These are phyloP conservation scores for Auriculariales sp. DNA, from an alignment of 768 basidiomycete species.

Conservation along the genomic window DNA sequence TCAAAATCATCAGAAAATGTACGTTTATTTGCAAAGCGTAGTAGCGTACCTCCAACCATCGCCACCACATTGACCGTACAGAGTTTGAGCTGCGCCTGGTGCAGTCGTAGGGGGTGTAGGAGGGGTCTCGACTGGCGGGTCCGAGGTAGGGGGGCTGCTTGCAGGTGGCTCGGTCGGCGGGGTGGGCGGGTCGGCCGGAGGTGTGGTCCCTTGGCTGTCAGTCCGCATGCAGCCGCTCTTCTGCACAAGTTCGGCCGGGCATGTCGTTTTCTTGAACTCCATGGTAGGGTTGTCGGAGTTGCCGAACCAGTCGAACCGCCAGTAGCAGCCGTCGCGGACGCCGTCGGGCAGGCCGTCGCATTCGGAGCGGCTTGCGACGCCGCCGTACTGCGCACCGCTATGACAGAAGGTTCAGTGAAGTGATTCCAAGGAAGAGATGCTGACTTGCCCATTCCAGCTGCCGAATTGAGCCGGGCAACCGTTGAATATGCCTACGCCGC, in stretches of 20 bases:
- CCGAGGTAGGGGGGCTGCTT: not conserved
- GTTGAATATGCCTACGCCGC: constrained; percentile 8
- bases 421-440: not conserved
- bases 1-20: too few relatives aligned
- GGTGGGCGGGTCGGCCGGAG: not conserved
- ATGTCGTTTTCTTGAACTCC: constrained; percentile 7
- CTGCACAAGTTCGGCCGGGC: constrained; percentile 5
- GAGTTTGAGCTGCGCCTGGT: too few relatives aligned
- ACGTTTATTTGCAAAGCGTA: too few relatives aligned
- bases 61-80: too few relatives aligned
- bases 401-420: not conserved
- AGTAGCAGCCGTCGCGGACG: constrained; percentile 8
- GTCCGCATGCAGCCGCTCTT: constrained; percentile 6
- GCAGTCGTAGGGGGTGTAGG: too few relatives aligned
- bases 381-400: constrained; percentile 8
- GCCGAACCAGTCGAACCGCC: constrained; percentile 9
- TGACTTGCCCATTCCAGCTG: constrained; percentile 4
- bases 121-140: too few relatives aligned
- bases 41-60: too few relatives aligned
- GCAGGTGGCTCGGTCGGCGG: not conserved
- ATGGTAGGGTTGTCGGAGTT: constrained; percentile 10
- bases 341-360: constrained; percentile 6
- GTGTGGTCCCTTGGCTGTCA: too few relatives aligned
- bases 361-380: constrained; percentile 6
- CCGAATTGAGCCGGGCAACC: constrained; percentile 10